Evolutionary conservation across 1,139 yeast species (phyloP).

Genomic region (Pichia sp.): DNA sequence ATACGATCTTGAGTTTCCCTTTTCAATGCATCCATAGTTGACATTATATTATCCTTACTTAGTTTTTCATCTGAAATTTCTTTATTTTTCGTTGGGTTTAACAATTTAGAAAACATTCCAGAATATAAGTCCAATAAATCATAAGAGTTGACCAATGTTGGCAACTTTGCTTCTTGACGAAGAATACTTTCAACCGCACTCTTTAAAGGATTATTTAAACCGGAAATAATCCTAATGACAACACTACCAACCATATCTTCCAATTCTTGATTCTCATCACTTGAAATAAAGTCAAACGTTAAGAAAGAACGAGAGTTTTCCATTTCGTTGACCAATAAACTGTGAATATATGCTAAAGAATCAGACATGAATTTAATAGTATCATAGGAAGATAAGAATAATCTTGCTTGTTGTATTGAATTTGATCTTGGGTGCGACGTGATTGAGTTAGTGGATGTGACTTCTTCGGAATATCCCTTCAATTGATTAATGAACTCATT

Average conservation of each 20-base stretch:
- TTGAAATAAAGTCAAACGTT: conserved; percentile 33
- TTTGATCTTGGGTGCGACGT: too few species aligned
- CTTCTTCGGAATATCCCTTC: conserved; percentile 35
- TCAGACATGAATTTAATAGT: conserved; percentile 85
- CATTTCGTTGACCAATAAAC: conserved; percentile 81
- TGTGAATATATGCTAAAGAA: conserved; percentile 83
- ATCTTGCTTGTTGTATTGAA: conserved; percentile 35
- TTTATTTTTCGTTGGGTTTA: conserved; percentile 18
- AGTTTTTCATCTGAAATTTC: neutral
- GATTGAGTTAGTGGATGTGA: conserved; percentile 5
- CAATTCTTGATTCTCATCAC: conserved; percentile 24
- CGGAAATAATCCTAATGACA: conserved; percentile 45
- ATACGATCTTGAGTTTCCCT: conserved; percentile 42
- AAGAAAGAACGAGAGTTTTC: conserved; percentile 67
- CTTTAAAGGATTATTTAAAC: conserved; percentile 50
- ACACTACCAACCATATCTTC: conserved; percentile 38
- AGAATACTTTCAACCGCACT: conserved; percentile 66
- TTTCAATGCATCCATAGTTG: conserved; percentile 27
- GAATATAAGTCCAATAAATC: conserved; percentile 66
- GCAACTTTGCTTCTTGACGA: conserved; percentile 59
- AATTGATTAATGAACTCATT: conserved; percentile 62
- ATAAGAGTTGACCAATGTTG: conserved; percentile 55
- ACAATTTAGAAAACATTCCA: conserved; percentile 61
- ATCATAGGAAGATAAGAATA: conserved; percentile 72
- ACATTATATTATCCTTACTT: conserved; percentile 18